Percentiles rank a stretch among this genome's conserved stretches.
These are phyloP conservation scores for Funneliformis geosporum DNA, from an alignment of 192 early-diverging fungal genomes.

Conservation along the genomic window DNA sequence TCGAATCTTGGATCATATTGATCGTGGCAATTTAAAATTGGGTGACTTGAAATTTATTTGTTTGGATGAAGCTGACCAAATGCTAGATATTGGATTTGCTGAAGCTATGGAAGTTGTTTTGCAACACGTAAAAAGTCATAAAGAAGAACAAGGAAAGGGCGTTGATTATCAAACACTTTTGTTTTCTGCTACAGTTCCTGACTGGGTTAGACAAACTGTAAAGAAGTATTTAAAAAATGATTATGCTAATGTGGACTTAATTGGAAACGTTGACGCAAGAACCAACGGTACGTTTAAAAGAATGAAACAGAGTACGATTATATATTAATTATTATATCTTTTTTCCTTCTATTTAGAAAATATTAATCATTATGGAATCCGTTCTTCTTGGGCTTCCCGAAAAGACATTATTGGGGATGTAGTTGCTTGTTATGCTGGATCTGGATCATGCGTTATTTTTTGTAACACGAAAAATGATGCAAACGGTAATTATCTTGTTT, in stretches of 20 bases:
- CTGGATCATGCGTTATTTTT: conserved; percentile 88
- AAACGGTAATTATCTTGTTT: conserved; percentile 42
- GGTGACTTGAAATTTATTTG: conserved; percentile 61
- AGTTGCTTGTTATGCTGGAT: conserved; percentile 84
- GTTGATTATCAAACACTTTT: conserved; percentile 73
- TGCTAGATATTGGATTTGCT: conserved; percentile 80
- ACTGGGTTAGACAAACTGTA: conserved; percentile 76
- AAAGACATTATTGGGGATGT: conserved; percentile 93
- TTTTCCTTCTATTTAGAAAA: conserved; percentile 53
- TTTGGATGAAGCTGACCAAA: conserved; percentile 85
- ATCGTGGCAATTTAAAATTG: conserved; percentile 76
- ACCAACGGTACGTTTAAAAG: conserved; percentile 57
- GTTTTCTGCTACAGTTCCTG: conserved; percentile 84
- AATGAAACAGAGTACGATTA: background rate
- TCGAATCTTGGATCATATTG: conserved; percentile 80
- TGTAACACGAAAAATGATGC: conserved; percentile 93
- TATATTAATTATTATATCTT: background rate
- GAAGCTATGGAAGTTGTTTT: conserved; percentile 83
- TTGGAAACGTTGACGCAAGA: conserved; percentile 84
- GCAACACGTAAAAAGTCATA: conserved; percentile 75
- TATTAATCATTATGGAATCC: conserved; percentile 83
- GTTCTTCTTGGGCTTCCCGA: conserved; percentile 86
- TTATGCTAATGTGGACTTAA: conserved; percentile 77
- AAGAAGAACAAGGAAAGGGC: conserved; percentile 46
- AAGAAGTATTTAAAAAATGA: conserved; percentile 55